These are phyloP conservation scores for Agapanthus africanus DNA, from an alignment of 106 monocot species.

Conservation along the genomic window DNA sequence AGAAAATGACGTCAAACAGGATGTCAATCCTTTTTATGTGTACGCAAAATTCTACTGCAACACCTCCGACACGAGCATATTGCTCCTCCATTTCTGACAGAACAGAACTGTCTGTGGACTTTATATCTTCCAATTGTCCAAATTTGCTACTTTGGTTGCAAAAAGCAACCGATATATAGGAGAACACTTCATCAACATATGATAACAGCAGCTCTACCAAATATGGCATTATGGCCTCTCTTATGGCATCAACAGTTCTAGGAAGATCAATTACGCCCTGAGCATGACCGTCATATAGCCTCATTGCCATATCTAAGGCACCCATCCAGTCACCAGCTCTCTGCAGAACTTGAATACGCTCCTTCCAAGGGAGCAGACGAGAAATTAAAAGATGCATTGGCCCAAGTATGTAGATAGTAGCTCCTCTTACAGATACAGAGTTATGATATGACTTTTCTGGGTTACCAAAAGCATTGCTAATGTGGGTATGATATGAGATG, in stretches of 20 bases:
- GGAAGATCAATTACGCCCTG: constrained; percentile 99
- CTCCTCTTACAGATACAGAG: constrained; percentile 90
- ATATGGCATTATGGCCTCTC: constrained; percentile 87
- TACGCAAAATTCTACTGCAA: constrained; percentile 93
- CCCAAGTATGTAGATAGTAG: constrained; percentile 87
- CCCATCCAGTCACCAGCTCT: constrained; percentile 99
- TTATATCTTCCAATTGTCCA: constrained; percentile 22
- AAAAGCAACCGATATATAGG: constrained; percentile 87
- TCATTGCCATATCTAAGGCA: constrained; percentile 96
- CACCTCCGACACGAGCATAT: constrained; percentile 91
- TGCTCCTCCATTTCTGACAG: constrained; percentile 68
- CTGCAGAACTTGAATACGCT: constrained; percentile 85
- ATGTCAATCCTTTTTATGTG: constrained; percentile 81
- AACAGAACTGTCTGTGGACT: constrained; percentile 20
- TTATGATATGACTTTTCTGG: constrained; percentile 94
- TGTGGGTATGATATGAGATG: constrained; percentile 74
- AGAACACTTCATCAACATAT: constrained; percentile 97
- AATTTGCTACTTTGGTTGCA: constrained; percentile 46
- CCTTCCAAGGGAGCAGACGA: constrained; percentile 98
- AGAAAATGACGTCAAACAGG: constrained; percentile 84
- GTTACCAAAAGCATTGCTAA: constrained; percentile 79
- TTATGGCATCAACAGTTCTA: constrained; percentile 61
- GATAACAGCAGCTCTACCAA: constrained; percentile 79
- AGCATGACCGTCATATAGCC: constrained; percentile 93
- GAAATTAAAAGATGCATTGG: constrained; percentile 78